Evolutionary conservation across 2,329 filamentous ascomycete genomes (phyloP).

Genomic region (Monilinia fructicola): DNA sequence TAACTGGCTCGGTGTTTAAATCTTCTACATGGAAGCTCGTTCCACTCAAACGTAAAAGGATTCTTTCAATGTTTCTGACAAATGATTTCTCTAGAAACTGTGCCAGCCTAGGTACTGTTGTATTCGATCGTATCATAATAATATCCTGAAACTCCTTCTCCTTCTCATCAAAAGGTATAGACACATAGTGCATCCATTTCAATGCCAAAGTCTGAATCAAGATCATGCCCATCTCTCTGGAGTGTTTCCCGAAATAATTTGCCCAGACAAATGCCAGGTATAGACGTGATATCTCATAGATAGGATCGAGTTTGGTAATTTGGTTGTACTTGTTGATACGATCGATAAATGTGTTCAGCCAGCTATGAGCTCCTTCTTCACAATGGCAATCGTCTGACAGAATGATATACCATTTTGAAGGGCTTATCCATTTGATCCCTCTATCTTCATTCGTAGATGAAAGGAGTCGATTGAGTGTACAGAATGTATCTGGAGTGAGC

Average conservation of each 20-base stretch:
- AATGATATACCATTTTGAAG: neutral
- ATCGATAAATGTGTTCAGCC: neutral
- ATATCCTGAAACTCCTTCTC: neutral
- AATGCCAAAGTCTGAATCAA: neutral
- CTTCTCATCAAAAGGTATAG: slow-evolving; percentile 6
- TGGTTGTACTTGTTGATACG: neutral
- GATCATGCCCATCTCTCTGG: neutral
- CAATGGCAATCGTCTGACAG: neutral
- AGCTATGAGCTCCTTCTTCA: neutral
- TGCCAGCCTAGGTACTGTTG: neutral
- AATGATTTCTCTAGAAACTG: neutral
- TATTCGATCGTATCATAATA: neutral
- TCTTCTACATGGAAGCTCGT: too few relatives aligned
- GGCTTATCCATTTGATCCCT: too few relatives aligned
- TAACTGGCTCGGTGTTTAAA: too few relatives aligned
- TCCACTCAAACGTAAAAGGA: neutral
- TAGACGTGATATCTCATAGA: neutral
- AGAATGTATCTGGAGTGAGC: neutral
- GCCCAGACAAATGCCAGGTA: neutral
- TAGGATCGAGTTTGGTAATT: neutral
- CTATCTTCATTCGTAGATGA: neutral
- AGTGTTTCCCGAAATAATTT: neutral
- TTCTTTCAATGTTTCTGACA: neutral
- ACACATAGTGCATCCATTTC: slow-evolving; percentile 6
- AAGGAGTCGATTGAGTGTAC: neutral